A percentile compares a stretch with the other conserved stretches of the same genome.
Conservation (phyloP, 208 protist species). For the Balamuthia mandrillaris region DNA sequence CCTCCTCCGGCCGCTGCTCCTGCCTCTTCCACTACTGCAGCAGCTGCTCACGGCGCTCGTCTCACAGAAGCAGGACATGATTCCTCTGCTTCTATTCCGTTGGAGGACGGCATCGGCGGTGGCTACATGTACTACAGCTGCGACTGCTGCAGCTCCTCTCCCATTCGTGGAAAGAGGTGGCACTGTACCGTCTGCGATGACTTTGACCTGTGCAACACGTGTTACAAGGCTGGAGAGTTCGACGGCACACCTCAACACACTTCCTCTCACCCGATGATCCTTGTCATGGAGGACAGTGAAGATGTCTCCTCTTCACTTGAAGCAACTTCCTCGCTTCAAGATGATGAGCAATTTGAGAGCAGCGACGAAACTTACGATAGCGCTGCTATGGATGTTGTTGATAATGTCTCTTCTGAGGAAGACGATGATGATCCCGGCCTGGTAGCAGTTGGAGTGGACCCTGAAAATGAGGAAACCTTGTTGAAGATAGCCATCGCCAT, state of each 20-base stretch:
- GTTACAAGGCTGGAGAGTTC: slow-evolving; percentile 41
- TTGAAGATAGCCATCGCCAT: slow-evolving; percentile 22
- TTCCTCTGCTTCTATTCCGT: too few species aligned
- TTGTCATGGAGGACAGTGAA: too few species aligned
- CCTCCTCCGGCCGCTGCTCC: too few species aligned
- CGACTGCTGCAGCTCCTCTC: slow-evolving; percentile 40
- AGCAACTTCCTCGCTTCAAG: too few species aligned
- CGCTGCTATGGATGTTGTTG: neutral
- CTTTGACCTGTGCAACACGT: slow-evolving; percentile 61
- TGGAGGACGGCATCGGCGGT: too few species aligned
- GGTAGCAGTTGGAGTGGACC: slow-evolving; percentile 27
- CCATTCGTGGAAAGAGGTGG: slow-evolving; percentile 47
- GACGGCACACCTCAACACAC: neutral
- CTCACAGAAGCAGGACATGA: too few species aligned
- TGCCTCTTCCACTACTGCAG: too few species aligned
- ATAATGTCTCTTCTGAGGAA: neutral
- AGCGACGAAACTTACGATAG: neutral
- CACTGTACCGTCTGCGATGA: slow-evolving; percentile 61
- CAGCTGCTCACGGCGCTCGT: too few species aligned
- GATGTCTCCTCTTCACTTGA: too few species aligned
- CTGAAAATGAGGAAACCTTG: slow-evolving; percentile 37
- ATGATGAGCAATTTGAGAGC: neutral
- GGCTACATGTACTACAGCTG: slow-evolving; percentile 38
- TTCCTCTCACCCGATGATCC: too few species aligned
- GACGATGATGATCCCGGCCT: too few species aligned